Percentiles rank a stretch among this genome's conserved stretches.
These are phyloP conservation scores for Dissophora ornata DNA, from an alignment of 192 early-diverging fungal species.

Conservation along the genomic window DNA sequence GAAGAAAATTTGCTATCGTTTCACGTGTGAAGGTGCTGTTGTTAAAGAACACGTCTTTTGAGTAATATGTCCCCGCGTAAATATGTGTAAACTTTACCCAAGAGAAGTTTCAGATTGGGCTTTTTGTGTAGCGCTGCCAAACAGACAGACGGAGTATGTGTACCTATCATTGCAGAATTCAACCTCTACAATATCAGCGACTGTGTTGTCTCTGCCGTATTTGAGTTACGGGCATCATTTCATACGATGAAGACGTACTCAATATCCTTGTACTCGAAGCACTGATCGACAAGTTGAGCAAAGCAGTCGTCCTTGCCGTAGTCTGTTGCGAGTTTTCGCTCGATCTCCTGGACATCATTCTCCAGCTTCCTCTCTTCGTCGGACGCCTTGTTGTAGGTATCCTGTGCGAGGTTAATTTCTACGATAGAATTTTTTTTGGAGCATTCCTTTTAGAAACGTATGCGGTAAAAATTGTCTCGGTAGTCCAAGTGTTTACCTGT, in stretches of 20 bases:
- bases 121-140: constrained; percentile 84
- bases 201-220: too few relatives aligned
- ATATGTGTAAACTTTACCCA: too few relatives aligned
- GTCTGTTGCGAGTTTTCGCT: constrained; percentile 69
- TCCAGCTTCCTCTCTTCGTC: constrained; percentile 45
- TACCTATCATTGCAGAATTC: constrained; percentile 60
- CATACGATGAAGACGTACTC: constrained; percentile 65
- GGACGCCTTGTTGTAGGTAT: constrained; percentile 41
- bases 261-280: constrained; percentile 72
- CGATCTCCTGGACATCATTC: constrained; percentile 57
- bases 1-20: constrained; percentile 60
- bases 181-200: too few relatives aligned
- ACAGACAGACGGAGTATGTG: constrained; percentile 75
- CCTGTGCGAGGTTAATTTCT: constrained; percentile 45
- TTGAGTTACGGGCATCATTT: too few relatives aligned
- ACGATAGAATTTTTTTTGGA: too few relatives aligned
- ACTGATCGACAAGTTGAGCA: constrained; percentile 74
- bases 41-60: too few relatives aligned
- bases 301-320: constrained; percentile 80
- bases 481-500: neutral
- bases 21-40: too few relatives aligned
- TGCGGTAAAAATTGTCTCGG: too few relatives aligned
- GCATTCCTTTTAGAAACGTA: too few relatives aligned
- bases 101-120: constrained; percentile 73
- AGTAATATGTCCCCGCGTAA: too few relatives aligned